A percentile compares a stretch with the other conserved stretches of the same genome.
These are phyloP conservation scores for Phlyctochytrium bullatum DNA, from an alignment of 192 early-diverging fungal genomes.

Conservation along the genomic window DNA sequence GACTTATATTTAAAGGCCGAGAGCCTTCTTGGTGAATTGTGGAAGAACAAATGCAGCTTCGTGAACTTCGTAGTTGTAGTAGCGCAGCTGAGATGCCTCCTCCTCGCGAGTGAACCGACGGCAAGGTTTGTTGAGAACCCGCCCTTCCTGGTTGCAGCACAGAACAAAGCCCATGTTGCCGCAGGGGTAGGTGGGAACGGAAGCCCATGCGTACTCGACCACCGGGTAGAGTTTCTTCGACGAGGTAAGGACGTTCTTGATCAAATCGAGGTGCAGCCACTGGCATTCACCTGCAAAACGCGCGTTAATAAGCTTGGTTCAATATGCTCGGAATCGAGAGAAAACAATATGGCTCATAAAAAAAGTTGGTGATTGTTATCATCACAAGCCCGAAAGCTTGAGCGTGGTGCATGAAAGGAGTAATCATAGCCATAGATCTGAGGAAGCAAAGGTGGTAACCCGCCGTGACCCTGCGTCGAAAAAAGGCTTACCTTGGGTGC, in stretches of 20 bases:
- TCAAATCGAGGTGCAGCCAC: slow-evolving; percentile 94
- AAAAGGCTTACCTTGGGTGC: slow-evolving; percentile 78
- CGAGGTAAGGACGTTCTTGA: slow-evolving; percentile 83
- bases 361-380: slow-evolving; percentile 32
- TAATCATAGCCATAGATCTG: slow-evolving; percentile 28
- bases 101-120: slow-evolving; percentile 73
- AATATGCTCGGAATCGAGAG: neutral
- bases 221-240: slow-evolving; percentile 81
- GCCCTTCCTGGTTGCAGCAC: slow-evolving; percentile 79
- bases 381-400: slow-evolving; percentile 24
- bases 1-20: slow-evolving; percentile 38
- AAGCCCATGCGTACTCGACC: slow-evolving; percentile 91
- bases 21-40: slow-evolving; percentile 76
- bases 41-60: slow-evolving; percentile 88
- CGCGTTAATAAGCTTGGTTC: neutral
- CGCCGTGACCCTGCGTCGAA: neutral
- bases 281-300: slow-evolving; percentile 80
- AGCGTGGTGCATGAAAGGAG: slow-evolving; percentile 49
- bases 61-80: slow-evolving; percentile 96
- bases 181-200: slow-evolving; percentile 96
- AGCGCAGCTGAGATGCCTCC: slow-evolving; percentile 79
- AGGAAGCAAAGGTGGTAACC: slow-evolving; percentile 3
- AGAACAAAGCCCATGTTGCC: slow-evolving; percentile 97
- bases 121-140: slow-evolving; percentile 73
- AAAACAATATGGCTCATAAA: slow-evolving; percentile 3